phyloP scores from a whole-genome alignment of 441 rosid species.

The Raphanus hybrid region DNA sequence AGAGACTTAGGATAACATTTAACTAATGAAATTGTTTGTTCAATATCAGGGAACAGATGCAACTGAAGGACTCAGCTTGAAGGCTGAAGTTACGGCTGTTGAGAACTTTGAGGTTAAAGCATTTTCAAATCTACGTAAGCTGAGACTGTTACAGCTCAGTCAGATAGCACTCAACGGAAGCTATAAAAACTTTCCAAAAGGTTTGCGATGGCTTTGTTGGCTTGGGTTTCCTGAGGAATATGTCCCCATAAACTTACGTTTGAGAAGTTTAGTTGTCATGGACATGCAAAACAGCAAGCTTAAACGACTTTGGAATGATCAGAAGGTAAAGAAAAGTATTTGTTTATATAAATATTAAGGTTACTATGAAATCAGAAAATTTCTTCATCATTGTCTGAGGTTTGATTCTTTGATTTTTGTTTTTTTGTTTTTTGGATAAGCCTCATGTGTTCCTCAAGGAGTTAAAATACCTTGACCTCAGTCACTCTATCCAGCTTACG shows the following conservation, averaged over 20 bases:
- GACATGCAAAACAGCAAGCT: slow-evolving; percentile 16
- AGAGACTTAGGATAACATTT: neutral
- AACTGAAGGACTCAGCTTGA: neutral
- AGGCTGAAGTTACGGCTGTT: neutral
- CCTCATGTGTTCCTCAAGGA: neutral
- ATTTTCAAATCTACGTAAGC: neutral
- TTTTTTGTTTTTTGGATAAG: neutral
- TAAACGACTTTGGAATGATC: neutral
- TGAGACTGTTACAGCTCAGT: slow-evolving; percentile 10
- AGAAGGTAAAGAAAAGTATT: neutral
- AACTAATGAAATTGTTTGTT: neutral
- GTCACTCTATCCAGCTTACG: neutral
- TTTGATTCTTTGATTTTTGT: neutral
- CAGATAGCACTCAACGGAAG: slow-evolving; percentile 7
- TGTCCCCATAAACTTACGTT: neutral
- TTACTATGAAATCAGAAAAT: neutral
- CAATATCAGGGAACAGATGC: neutral
- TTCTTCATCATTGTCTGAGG: neutral
- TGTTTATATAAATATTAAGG: neutral
- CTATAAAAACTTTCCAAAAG: slow-evolving; percentile 14
- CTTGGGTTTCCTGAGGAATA: neutral
- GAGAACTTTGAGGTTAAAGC: neutral
- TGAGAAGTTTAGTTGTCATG: neutral
- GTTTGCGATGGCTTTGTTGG: slow-evolving; percentile 9
- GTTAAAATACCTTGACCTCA: slow-evolving; percentile 17